Evolutionary conservation across 176 grass and related monocot species (phyloP).

Genomic region (Avena insularis): DNA sequence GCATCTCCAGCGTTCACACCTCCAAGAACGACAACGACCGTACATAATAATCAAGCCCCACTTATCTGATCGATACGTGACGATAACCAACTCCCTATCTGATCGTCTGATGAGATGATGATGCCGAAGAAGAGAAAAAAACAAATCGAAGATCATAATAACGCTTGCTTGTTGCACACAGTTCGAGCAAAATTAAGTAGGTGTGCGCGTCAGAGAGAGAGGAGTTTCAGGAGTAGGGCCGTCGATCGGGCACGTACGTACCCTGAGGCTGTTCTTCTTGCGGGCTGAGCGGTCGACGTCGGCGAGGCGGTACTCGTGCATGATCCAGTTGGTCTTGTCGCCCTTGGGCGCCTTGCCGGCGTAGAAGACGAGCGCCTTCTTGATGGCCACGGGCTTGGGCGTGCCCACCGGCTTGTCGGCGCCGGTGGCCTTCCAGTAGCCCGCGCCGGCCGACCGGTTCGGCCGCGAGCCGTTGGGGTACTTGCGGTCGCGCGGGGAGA

Average conservation of each 20-base stretch:
- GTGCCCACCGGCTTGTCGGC: slow-evolving; percentile 77
- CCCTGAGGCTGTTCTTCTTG: slow-evolving; percentile 77
- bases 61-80: slow-evolving; percentile 33
- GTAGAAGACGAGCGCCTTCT: slow-evolving; percentile 90
- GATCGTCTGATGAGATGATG: not conserved
- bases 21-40: not conserved
- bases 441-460: slow-evolving; percentile 66
- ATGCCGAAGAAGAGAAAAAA: not conserved
- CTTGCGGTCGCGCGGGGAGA: slow-evolving; percentile 81
- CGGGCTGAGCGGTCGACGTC: slow-evolving; percentile 72
- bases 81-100: slow-evolving; percentile 16
- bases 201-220: not conserved
- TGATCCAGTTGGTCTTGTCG: slow-evolving; percentile 87
- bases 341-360: slow-evolving; percentile 82
- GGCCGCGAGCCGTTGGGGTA: slow-evolving; percentile 87
- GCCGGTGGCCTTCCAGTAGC: slow-evolving; percentile 90
- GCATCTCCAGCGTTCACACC: slow-evolving; percentile 61
- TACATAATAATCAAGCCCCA: not conserved
- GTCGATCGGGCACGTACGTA: slow-evolving; percentile 39
- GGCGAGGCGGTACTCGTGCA: slow-evolving; percentile 92
- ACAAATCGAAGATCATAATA: not conserved
- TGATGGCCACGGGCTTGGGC: slow-evolving; percentile 67
- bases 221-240: not conserved
- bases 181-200: not conserved
- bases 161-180: not conserved